Evolutionary conservation across 768 basidiomycete species (phyloP), one percentile per base, ranked within the genome.

Genomic region (Kwoniella sp.): DNA sequence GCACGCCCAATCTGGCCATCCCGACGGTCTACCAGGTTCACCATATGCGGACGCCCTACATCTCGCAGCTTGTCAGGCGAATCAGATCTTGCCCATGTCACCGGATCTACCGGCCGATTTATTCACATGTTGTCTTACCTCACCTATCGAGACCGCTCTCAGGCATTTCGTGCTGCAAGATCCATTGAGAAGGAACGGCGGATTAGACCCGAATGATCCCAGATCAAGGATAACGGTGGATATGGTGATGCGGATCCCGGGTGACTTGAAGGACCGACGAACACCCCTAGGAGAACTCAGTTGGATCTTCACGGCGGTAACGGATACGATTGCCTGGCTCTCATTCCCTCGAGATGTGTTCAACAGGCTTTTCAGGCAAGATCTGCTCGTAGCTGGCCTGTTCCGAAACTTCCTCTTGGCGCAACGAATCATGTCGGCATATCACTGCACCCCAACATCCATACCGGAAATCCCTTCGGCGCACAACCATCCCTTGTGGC

Each of bases 271-370:
- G 80, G 96, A 99, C 75, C 86, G 96, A 21, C 86, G 94, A 25
- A 98, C 96, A 0, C 94, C 96, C 1, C 83, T 99, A 0, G 96
- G 96, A 55, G 96, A 99, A 81, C 85, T 99, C n/a, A 96, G 95
- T 77, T 99, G 96, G 96, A 98, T 98, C 67, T 98, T 98, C 81
- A 98, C 93, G 0, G 92, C 95, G 33, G 91, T 99, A 60, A 98
- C 96, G 17, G 96, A 99, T 81, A 98, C 96, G 9, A 98, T 99
- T 66, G 96, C 96, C 7, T 99, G 96, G 96, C 94, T 94, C 15
- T 91, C 92, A 1, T 95, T 99, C 78, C 89, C 93, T 40, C 86
- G 89, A 50, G 93, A 96, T 37, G 86, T 91, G 2, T 98, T 99
- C 81, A 93, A 92, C 19, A 87, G 92, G 36, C 81, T 98, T 25